These are phyloP conservation scores for Beta lomatogona DNA, from an alignment of 179 eudicot genomes.

Conservation along the genomic window DNA sequence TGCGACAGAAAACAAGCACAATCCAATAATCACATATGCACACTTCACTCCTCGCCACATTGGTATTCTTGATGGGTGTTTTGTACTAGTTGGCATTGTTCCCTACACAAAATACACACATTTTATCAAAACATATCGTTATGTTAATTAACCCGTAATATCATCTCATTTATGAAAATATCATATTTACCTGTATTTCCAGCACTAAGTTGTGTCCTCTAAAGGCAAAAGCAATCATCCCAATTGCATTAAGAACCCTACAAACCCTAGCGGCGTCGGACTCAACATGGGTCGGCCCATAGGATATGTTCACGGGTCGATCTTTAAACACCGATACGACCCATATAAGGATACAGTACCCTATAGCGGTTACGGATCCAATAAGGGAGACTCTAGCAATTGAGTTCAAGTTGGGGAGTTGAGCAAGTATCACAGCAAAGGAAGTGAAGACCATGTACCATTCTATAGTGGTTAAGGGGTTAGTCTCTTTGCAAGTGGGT, in stretches of 20 bases:
- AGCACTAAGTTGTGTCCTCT: slow-evolving; percentile 79
- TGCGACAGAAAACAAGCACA: slow-evolving; percentile 76
- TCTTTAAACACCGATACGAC: slow-evolving; percentile 45
- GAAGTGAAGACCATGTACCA: slow-evolving; percentile 74
- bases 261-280: slow-evolving; percentile 42
- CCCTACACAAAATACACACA: slow-evolving; percentile 45
- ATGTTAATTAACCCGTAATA: background rate
- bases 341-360: slow-evolving; percentile 71
- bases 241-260: slow-evolving; percentile 57
- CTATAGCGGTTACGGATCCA: slow-evolving; percentile 66
- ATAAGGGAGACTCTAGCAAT: slow-evolving; percentile 71
- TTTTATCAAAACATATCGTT: background rate
- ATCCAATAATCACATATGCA: slow-evolving; percentile 59
- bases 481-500: slow-evolving; percentile 18
- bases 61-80: slow-evolving; percentile 60
- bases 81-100: slow-evolving; percentile 67
- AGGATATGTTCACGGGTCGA: slow-evolving; percentile 37
- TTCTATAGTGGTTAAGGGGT: slow-evolving; percentile 40
- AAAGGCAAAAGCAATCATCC: slow-evolving; percentile 72
- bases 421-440: slow-evolving; percentile 58
- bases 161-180: background rate
- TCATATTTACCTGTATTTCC: slow-evolving; percentile 63
- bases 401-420: slow-evolving; percentile 85
- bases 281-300: slow-evolving; percentile 28
- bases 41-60: slow-evolving; percentile 82